Percentiles rank a stretch among this genome's conserved stretches.
Conservation (phyloP, 2,329 filamentous ascomycete species). For the Claviceps quebecensis region DNA sequence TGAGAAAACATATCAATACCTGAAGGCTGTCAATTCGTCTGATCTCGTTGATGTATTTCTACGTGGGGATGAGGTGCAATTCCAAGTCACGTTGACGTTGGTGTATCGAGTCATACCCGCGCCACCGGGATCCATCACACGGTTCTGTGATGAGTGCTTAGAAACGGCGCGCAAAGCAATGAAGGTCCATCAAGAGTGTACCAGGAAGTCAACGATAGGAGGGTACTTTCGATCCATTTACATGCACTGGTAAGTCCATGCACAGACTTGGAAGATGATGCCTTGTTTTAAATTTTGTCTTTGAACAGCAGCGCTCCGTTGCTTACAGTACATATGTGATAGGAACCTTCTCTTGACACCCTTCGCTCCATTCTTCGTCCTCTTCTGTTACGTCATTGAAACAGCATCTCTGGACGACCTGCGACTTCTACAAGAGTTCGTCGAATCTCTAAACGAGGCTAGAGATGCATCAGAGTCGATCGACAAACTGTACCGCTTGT, state of each 20-base stretch:
- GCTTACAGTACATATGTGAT: not conserved
- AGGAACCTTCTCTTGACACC: slow-evolving; percentile 41
- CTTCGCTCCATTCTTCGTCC: slow-evolving; percentile 44
- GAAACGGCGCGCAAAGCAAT: slow-evolving; percentile 35
- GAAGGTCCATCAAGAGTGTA: slow-evolving; percentile 29
- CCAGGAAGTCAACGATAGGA: slow-evolving; percentile 27
- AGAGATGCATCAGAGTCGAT: slow-evolving; percentile 42
- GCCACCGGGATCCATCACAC: slow-evolving; percentile 24
- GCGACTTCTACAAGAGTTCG: slow-evolving; percentile 39
- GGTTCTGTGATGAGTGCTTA: slow-evolving; percentile 36
- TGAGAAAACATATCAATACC: slow-evolving; percentile 21
- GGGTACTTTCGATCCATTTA: slow-evolving; percentile 30
- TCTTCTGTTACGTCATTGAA: slow-evolving; percentile 45
- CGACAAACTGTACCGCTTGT: slow-evolving; percentile 47
- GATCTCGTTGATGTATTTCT: slow-evolving; percentile 29
- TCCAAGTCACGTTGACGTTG: slow-evolving; percentile 34
- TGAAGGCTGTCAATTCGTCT: slow-evolving; percentile 24
- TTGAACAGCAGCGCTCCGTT: not conserved
- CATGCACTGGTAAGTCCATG: slow-evolving; percentile 34
- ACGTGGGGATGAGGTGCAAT: slow-evolving; percentile 32
- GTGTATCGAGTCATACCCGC: slow-evolving; percentile 39
- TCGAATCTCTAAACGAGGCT: slow-evolving; percentile 37
- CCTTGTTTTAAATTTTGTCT: not conserved
- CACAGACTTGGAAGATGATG: not conserved
- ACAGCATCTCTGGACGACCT: slow-evolving; percentile 40